phyloP scores from a whole-genome alignment of 179 eudicot species.

The Actinidia chinensis region DNA sequence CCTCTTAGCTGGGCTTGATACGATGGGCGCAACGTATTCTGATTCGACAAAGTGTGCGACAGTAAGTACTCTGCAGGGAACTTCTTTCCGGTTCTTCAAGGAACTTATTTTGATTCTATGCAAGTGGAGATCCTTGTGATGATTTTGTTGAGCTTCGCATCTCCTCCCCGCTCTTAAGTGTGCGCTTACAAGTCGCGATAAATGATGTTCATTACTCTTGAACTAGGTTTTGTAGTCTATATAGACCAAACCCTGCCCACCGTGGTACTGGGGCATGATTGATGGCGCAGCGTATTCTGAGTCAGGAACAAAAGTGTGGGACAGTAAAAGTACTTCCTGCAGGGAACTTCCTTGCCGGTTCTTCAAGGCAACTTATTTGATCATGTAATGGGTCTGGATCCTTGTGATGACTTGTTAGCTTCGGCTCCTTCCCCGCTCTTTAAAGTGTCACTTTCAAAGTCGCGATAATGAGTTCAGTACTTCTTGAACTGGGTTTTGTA shows the following conservation, averaged over 20 bases:
- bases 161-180: slow-evolving; percentile 29
- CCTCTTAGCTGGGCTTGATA: too few species aligned
- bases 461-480: slow-evolving; percentile 44
- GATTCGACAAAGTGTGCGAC: too few species aligned
- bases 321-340: too few species aligned
- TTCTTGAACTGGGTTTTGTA: slow-evolving; percentile 74
- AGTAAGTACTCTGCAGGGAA: slow-evolving; percentile 38
- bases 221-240: too few species aligned
- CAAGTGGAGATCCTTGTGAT: slow-evolving; percentile 43
- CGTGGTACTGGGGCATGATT: too few species aligned
- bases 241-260: too few species aligned
- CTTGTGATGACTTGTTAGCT: slow-evolving; percentile 35
- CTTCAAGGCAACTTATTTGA: too few species aligned
- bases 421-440: slow-evolving; percentile 34
- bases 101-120: slow-evolving; percentile 48
- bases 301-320: too few species aligned
- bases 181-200: too few species aligned
- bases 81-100: slow-evolving; percentile 71
- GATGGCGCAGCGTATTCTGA: too few species aligned
- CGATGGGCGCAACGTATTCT: too few species aligned
- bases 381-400: slow-evolving; percentile 57
- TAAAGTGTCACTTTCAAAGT: slow-evolving; percentile 53
- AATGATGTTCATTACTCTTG: too few species aligned
- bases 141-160: slow-evolving; percentile 32
- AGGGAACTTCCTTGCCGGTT: slow-evolving; percentile 41